Conservation (phyloP, 306 rosid species). For the Vachellia pachyceras region DNA sequence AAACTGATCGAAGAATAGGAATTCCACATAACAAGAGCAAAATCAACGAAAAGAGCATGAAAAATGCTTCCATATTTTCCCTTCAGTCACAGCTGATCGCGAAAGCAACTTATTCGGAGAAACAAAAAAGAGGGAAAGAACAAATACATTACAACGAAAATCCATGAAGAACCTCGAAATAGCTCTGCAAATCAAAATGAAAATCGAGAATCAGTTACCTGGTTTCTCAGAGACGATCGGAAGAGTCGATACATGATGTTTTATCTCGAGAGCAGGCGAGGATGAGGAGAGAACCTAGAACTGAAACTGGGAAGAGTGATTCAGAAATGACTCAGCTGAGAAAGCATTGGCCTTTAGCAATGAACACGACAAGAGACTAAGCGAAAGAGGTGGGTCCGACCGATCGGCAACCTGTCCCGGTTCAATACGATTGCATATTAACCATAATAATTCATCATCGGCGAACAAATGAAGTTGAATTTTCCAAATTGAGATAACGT, state of each 20-base stretch:
- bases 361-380: background rate
- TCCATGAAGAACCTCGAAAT: background rate
- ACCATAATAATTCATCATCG: too few species aligned
- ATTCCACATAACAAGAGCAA: background rate
- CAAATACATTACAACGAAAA: background rate
- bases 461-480: too few species aligned
- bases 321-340: background rate
- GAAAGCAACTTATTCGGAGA: background rate
- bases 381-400: background rate
- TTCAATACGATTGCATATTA: background rate
- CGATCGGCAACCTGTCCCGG: background rate
- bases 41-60: background rate
- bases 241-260: background rate
- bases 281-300: background rate
- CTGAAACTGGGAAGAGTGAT: background rate
- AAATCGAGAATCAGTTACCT: slow-evolving; percentile 38
- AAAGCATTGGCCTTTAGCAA: background rate
- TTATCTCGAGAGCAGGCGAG: background rate
- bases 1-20: background rate
- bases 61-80: background rate
- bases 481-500: background rate
- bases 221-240: slow-evolving; percentile 30
- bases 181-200: background rate
- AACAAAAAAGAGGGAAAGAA: background rate
- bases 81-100: background rate